Percentiles rank a stretch among this genome's conserved stretches.
phyloP scores from a whole-genome alignment of 1,139 yeast species.

The Candida albicans region DNA sequence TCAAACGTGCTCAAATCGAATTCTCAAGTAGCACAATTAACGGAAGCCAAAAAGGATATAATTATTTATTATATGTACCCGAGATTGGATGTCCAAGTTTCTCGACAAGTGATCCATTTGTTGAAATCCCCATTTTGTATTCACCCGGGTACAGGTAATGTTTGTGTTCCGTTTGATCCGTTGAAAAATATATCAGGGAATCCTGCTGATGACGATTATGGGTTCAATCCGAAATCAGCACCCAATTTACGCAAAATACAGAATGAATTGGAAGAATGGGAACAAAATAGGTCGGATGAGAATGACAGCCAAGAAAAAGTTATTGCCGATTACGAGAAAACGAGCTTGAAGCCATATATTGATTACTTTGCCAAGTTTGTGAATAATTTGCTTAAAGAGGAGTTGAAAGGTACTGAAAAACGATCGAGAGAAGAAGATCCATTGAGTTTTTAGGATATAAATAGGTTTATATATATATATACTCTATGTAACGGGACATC shows the following conservation, averaged over 20 bases:
- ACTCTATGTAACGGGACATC: slow-evolving; percentile 22
- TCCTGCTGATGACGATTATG: slow-evolving; percentile 40
- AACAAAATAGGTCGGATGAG: slow-evolving; percentile 24
- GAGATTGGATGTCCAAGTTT: slow-evolving; percentile 88
- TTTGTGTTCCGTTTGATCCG: slow-evolving; percentile 91
- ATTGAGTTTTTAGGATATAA: slow-evolving; percentile 3
- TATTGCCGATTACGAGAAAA: slow-evolving; percentile 55
- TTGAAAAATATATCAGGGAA: slow-evolving; percentile 34
- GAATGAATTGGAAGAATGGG: slow-evolving; percentile 50
- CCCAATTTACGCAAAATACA: slow-evolving; percentile 72
- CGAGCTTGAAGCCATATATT: slow-evolving; percentile 73
- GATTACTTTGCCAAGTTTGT: slow-evolving; percentile 71
- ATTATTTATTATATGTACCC: slow-evolving; percentile 85
- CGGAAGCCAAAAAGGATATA: slow-evolving; percentile 81
- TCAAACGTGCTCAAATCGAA: slow-evolving; percentile 45
- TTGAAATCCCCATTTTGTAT: slow-evolving; percentile 97
- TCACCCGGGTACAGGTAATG: slow-evolving; percentile 96
- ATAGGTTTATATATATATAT: neutral
- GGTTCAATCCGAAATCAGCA: slow-evolving; percentile 76
- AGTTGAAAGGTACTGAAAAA: slow-evolving; percentile 43
- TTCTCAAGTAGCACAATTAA: slow-evolving; percentile 43
- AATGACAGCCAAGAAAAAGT: slow-evolving; percentile 18
- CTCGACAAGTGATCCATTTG: slow-evolving; percentile 86
- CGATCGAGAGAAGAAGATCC: slow-evolving; percentile 40
- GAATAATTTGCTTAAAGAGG: slow-evolving; percentile 54